These are phyloP conservation scores for Aurantiochytrium sp. DNA, from an alignment of 108 stramenopile species.

Conservation along the genomic window DNA sequence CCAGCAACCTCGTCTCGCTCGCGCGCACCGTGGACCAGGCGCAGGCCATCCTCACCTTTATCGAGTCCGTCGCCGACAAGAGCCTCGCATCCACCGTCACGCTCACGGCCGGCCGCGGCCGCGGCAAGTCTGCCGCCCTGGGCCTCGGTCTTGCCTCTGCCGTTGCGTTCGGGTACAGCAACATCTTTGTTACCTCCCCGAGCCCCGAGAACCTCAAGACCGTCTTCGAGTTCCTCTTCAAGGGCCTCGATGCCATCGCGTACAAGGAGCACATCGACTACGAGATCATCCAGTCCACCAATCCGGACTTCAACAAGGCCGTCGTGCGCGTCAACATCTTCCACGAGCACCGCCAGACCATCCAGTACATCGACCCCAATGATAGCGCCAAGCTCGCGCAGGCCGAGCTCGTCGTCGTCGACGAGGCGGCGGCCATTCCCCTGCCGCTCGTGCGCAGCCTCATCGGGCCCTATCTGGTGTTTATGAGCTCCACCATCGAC, in stretches of 20 bases:
- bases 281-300: constrained; percentile 41
- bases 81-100: constrained; percentile 44
- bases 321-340: constrained; percentile 50
- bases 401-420: constrained; percentile 92
- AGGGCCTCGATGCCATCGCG: constrained; percentile 84
- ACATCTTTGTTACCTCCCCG: constrained; percentile 90
- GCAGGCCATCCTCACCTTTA: constrained; percentile 78
- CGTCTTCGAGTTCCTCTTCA: constrained; percentile 90
- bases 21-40: constrained; percentile 95
- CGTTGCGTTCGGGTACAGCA: constrained; percentile 86
- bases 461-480: constrained; percentile 78
- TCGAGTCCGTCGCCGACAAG: constrained; percentile 86
- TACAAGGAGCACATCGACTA: constrained; percentile 97
- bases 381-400: constrained; percentile 78
- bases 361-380: constrained; percentile 79
- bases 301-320: constrained; percentile 25
- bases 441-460: constrained; percentile 83
- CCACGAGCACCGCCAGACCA: constrained; percentile 78
- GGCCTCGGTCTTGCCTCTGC: constrained; percentile 94
- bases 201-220: constrained; percentile 93
- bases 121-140: constrained; percentile 97
- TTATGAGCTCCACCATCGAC: constrained; percentile 92
- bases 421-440: constrained; percentile 99
- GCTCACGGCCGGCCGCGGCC: constrained; percentile 76
- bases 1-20: constrained; percentile 81